Evolutionary conservation across 768 basidiomycete species (phyloP).

Genomic region (Leucocoprinus sp.): DNA sequence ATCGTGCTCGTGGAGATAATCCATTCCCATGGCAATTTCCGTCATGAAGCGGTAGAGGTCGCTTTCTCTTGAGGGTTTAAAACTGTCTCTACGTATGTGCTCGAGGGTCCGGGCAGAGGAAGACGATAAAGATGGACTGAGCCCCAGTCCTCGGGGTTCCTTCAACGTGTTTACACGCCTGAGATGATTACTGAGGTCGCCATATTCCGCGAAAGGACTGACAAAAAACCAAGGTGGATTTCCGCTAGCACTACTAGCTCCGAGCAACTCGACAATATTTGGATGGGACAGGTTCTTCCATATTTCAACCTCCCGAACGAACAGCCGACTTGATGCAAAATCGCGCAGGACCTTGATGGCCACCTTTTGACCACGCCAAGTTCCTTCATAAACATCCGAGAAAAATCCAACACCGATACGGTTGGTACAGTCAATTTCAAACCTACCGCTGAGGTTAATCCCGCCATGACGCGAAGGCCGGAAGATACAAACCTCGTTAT

Average conservation of each 20-base stretch:
- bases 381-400: conserved; percentile 71
- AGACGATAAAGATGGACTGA: conserved; percentile 8
- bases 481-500: conserved; percentile 49
- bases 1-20: conserved; percentile 61
- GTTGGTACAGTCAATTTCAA: conserved; percentile 65
- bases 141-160: conserved; percentile 14
- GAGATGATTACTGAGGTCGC: conserved; percentile 54
- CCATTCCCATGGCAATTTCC: conserved; percentile 81
- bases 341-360: conserved; percentile 68
- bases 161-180: conserved; percentile 6
- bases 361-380: conserved; percentile 58
- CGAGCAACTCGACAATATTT: conserved; percentile 66
- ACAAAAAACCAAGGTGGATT: conserved; percentile 78
- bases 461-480: not conserved
- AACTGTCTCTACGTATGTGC: not conserved
- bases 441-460: conserved; percentile 27
- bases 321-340: conserved; percentile 52
- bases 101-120: conserved; percentile 1
- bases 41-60: conserved; percentile 57
- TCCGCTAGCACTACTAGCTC: conserved; percentile 64
- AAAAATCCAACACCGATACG: conserved; percentile 71
- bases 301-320: conserved; percentile 60
- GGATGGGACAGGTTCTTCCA: conserved; percentile 67
- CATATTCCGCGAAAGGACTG: conserved; percentile 61
- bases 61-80: conserved; percentile 18